Conservation (phyloP, 2,329 filamentous ascomycete genomes). For the Fusarium sp. region DNA sequence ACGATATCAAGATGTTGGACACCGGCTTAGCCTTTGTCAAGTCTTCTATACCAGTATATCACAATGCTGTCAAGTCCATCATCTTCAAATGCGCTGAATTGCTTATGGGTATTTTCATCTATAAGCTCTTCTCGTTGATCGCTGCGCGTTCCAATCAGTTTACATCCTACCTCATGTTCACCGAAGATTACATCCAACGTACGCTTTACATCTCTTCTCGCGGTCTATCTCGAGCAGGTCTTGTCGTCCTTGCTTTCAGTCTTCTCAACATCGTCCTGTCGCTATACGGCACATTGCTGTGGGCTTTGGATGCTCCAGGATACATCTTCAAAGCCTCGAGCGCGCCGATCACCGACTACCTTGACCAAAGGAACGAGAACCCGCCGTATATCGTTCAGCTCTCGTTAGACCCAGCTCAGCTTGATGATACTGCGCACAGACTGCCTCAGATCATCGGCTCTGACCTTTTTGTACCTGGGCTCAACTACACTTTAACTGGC, state of each 20-base stretch:
- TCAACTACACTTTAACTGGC: slow-evolving; percentile 34
- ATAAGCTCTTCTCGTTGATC: slow-evolving; percentile 29
- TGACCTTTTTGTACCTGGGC: slow-evolving; percentile 15
- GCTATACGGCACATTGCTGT: slow-evolving; percentile 32
- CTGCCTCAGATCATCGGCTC: slow-evolving; percentile 18
- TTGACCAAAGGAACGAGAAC: background rate
- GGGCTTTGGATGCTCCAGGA: slow-evolving; percentile 33
- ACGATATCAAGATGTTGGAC: slow-evolving; percentile 17
- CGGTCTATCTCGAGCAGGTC: slow-evolving; percentile 20
- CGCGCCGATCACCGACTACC: slow-evolving; percentile 13
- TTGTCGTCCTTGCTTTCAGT: slow-evolving; percentile 24
- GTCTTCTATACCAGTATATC: slow-evolving; percentile 33
- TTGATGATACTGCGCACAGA: background rate
- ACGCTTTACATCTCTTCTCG: slow-evolving; percentile 24
- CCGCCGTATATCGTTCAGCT: slow-evolving; percentile 33
- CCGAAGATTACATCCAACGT: slow-evolving; percentile 35
- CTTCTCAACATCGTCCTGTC: slow-evolving; percentile 20
- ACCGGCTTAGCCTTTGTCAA: slow-evolving; percentile 10
- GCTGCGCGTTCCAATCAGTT: slow-evolving; percentile 35
- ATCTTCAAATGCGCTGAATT: slow-evolving; percentile 37
- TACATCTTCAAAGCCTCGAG: slow-evolving; percentile 22
- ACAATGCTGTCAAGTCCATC: slow-evolving; percentile 36
- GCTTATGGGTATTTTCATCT: slow-evolving; percentile 33
- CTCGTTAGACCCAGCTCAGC: background rate
- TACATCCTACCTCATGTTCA: slow-evolving; percentile 39